Evolutionary conservation across 2,329 filamentous ascomycete genomes (phyloP).

Genomic region (Fusarium staphyleae): DNA sequence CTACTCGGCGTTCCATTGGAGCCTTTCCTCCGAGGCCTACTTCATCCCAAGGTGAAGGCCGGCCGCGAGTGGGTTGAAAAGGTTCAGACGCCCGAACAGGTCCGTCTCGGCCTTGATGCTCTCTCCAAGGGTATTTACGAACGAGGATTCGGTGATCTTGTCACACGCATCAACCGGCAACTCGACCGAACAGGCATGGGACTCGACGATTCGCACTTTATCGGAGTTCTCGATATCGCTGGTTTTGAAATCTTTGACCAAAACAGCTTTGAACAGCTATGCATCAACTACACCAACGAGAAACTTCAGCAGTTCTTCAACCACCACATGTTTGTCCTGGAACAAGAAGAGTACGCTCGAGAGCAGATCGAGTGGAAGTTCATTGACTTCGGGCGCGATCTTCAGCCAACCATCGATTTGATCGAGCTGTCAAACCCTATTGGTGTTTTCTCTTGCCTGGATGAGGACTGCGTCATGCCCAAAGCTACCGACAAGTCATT

Average conservation of each 20-base stretch:
- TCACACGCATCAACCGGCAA: slow-evolving; percentile 88
- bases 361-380: slow-evolving; percentile 99
- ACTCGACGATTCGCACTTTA: slow-evolving; percentile 91
- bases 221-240: slow-evolving; percentile 97
- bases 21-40: slow-evolving; percentile 83
- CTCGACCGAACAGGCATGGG: slow-evolving; percentile 86
- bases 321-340: slow-evolving; percentile 99
- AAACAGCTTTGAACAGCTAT: slow-evolving; percentile 98
- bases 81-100: slow-evolving; percentile 96
- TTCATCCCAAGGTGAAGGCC: slow-evolving; percentile 94
- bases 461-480: slow-evolving; percentile 98
- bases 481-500: slow-evolving; percentile 98
- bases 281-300: slow-evolving; percentile 99
- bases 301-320: slow-evolving; percentile 99
- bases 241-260: slow-evolving; percentile 98
- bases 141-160: slow-evolving; percentile 90
- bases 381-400: slow-evolving; percentile 96
- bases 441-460: slow-evolving; percentile 96
- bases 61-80: slow-evolving; percentile 99
- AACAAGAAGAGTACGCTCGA: slow-evolving; percentile 96
- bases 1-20: slow-evolving; percentile 86
- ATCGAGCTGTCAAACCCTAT: slow-evolving; percentile 97
- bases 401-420: slow-evolving; percentile 96
- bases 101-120: slow-evolving; percentile 86
- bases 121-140: slow-evolving; percentile 98